Percentiles rank a stretch among this genome's conserved stretches.
phyloP scores from a whole-genome alignment of 345 rosid species.

The Cardamine chenopodiifolia region DNA sequence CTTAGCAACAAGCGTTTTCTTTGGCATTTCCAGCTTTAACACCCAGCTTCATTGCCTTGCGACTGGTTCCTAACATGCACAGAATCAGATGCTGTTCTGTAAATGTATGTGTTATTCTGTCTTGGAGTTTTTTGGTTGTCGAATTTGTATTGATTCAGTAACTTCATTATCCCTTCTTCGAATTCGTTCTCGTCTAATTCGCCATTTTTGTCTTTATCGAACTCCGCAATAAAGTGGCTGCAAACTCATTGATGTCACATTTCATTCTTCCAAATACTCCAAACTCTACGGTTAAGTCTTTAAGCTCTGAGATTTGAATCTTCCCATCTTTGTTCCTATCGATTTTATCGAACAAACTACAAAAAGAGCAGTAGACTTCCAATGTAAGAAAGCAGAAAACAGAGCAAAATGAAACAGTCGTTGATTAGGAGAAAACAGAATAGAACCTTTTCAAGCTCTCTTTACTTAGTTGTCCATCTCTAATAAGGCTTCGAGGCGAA shows the following conservation, averaged over 20 bases:
- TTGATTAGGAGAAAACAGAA: neutral
- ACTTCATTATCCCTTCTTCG: constrained; percentile 41
- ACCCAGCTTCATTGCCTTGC: constrained; percentile 26
- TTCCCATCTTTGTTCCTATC: constrained; percentile 46
- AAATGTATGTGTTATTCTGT: constrained; percentile 36
- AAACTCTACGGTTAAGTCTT: constrained; percentile 43
- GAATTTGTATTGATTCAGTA: constrained; percentile 40
- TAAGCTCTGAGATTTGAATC: constrained; percentile 45
- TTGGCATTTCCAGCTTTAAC: constrained; percentile 41
- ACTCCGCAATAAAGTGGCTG: constrained; percentile 37
- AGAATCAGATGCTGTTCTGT: constrained; percentile 38
- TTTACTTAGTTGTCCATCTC: constrained; percentile 45
- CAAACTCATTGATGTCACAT: constrained; percentile 46
- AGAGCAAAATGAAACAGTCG: neutral
- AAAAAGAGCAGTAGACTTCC: neutral
- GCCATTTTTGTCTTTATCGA: constrained; percentile 43
- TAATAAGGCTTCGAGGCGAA: constrained; percentile 39
- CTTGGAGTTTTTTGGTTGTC: constrained; percentile 38
- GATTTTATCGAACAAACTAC: constrained; percentile 41
- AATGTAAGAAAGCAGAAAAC: neutral
- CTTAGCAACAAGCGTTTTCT: constrained; percentile 31
- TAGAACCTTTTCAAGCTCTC: constrained; percentile 44
- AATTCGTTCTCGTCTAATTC: constrained; percentile 41
- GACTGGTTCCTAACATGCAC: constrained; percentile 17
- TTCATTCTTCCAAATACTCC: constrained; percentile 43